A percentile compares a stretch with the other conserved stretches of the same genome.
phyloP scores from a whole-genome alignment of 495 filamentous ascomycete species.

The Hypomontagnella submonticulosa region DNA sequence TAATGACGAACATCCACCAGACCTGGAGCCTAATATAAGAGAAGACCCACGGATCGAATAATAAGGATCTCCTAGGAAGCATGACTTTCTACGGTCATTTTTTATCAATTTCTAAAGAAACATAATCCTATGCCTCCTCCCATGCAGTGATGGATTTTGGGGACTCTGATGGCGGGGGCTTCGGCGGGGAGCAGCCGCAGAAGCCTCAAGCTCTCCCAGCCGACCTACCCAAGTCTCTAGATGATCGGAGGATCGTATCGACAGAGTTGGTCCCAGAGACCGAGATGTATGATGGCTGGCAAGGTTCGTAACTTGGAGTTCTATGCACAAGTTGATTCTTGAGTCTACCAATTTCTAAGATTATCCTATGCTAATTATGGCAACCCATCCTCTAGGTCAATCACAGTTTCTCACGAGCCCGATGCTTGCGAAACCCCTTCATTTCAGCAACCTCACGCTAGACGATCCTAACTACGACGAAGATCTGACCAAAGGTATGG shows the following conservation, averaged over 20 bases:
- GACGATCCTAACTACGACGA: constrained; percentile 78
- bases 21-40: constrained; percentile 32
- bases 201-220: constrained; percentile 71
- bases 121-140: constrained; percentile 45
- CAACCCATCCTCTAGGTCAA: constrained; percentile 70
- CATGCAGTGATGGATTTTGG: constrained; percentile 66
- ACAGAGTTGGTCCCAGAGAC: constrained; percentile 75
- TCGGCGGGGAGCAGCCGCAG: constrained; percentile 50
- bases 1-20: constrained; percentile 38
- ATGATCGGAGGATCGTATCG: constrained; percentile 78
- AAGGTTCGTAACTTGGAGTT: constrained; percentile 69
- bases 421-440: constrained; percentile 80
- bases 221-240: constrained; percentile 89
- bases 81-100: constrained; percentile 29
- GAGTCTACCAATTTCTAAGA: background rate
- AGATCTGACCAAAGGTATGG: constrained; percentile 65
- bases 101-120: constrained; percentile 37
- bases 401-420: constrained; percentile 92
- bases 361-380: constrained; percentile 36
- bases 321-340: constrained; percentile 13
- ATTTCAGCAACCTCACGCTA: constrained; percentile 82
- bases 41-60: constrained; percentile 34
- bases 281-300: constrained; percentile 99
- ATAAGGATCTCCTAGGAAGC: constrained; percentile 30
- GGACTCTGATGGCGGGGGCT: constrained; percentile 61